Evolutionary conservation across 225 moss, liverwort and hornwort genomes (phyloP).

Genomic region (Physcomitrellopsis africana): DNA sequence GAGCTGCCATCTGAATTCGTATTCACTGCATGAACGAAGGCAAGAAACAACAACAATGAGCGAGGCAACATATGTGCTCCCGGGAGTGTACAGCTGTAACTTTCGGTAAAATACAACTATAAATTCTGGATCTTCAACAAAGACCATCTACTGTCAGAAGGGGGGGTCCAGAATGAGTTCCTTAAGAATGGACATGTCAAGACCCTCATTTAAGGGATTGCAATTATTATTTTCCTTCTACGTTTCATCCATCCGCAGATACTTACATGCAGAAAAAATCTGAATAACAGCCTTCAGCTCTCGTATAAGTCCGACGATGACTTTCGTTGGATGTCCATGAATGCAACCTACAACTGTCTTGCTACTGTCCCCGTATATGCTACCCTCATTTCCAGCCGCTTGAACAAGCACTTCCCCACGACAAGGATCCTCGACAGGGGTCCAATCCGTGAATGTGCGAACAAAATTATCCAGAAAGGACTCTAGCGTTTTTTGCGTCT

Average conservation of each 20-base stretch:
- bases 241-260: slow-evolving; percentile 1
- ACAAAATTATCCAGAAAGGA: slow-evolving; percentile 67
- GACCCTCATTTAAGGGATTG: background rate
- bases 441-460: slow-evolving; percentile 62
- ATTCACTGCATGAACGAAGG: slow-evolving; percentile 50
- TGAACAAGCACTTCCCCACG: slow-evolving; percentile 37
- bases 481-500: slow-evolving; percentile 68
- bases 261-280: slow-evolving; percentile 69
- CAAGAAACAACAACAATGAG: slow-evolving; percentile 44
- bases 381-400: slow-evolving; percentile 39
- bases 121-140: slow-evolving; percentile 5
- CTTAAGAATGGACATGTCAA: slow-evolving; percentile 18
- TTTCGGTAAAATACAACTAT: slow-evolving; percentile 19
- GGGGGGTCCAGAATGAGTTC: slow-evolving; percentile 19
- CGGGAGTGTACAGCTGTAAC: slow-evolving; percentile 12
- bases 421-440: slow-evolving; percentile 39
- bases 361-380: slow-evolving; percentile 35
- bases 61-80: slow-evolving; percentile 18
- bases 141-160: slow-evolving; percentile 7
- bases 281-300: slow-evolving; percentile 65
- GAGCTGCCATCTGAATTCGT: slow-evolving; percentile 57
- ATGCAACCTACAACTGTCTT: slow-evolving; percentile 58
- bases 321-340: slow-evolving; percentile 75
- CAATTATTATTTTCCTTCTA: background rate
- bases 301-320: slow-evolving; percentile 63